phyloP scores from a whole-genome alignment of 805 yeast species.

The Trichomonascus vanleenenianus region DNA sequence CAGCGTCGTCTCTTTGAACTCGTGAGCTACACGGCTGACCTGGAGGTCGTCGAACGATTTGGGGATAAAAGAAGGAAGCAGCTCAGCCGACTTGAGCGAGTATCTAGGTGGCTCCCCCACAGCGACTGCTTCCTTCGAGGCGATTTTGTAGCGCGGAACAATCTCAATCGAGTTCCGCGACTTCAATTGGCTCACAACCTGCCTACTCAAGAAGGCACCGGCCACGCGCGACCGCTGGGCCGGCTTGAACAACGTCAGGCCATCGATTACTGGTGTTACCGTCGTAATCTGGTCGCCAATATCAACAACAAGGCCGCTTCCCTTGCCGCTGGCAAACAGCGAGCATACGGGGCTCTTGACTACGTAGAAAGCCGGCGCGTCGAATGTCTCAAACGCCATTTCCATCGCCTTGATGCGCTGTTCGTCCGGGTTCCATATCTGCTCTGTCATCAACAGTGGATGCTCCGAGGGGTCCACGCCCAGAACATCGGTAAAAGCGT shows the following conservation, averaged over 20 bases:
- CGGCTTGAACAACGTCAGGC: conserved; percentile 36
- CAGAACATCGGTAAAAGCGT: conserved; percentile 45
- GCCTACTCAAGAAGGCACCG: conserved; percentile 58
- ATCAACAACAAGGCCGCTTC: conserved; percentile 54
- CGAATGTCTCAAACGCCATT: conserved; percentile 55
- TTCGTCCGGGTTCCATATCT: conserved; percentile 68
- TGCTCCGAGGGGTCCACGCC: conserved; percentile 52
- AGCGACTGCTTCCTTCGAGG: conserved; percentile 33
- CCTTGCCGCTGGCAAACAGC: conserved; percentile 79
- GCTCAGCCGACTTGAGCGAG: conserved; percentile 23
- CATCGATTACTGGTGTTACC: conserved; percentile 36
- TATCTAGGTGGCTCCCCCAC: conserved; percentile 30
- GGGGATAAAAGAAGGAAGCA: conserved; percentile 27
- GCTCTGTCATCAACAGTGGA: conserved; percentile 79
- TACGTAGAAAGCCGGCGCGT: conserved; percentile 72
- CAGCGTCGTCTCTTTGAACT: conserved; percentile 38
- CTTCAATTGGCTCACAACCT: conserved; percentile 37
- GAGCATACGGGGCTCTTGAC: conserved; percentile 83
- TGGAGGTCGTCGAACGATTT: conserved; percentile 50
- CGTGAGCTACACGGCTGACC: conserved; percentile 38
- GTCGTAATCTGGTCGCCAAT: conserved; percentile 65
- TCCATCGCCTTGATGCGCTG: conserved; percentile 69
- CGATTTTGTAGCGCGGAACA: conserved; percentile 44
- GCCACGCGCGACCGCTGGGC: conserved; percentile 60
- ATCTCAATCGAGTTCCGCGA: conserved; percentile 29